Evolutionary conservation across 2,329 filamentous ascomycete species (phyloP), one percentile per base, ranked within the genome.

Genomic region (Plectosphaerella plurivora): DNA sequence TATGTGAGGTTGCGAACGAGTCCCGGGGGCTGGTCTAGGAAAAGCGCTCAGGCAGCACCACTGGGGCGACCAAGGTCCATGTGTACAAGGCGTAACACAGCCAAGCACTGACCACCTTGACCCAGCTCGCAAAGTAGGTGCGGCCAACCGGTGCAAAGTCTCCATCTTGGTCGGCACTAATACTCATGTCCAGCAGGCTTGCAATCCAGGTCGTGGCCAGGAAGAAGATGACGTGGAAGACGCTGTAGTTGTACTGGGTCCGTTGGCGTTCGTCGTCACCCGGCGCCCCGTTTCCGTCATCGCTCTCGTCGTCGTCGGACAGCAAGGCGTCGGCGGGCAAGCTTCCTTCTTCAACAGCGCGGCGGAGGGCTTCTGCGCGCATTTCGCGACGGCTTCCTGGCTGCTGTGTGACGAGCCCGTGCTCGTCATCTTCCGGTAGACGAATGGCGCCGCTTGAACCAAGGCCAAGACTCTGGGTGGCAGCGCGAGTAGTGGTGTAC

Each of bases 141-240:
- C 94, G 81, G 18, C 94, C 94, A 4, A 99, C 93, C 0, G 93
- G 90, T 2, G 91, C 90, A 70, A 99, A 97, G 64, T 92, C 87
- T 47, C 83, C 79, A 51, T 81, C 79, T 57, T 84, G 79, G 9
- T 87, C 82, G 6, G 41, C n/a, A 59, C 88, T 46, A n/a, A 51
- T 83, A 63, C 89, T 88, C 74, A 92, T 88, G 11, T 77, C 79
- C 35, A 99, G 78, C 36, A 99, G 77, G 1, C 92, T 97, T 2
- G 91, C 91, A 5, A 97, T 91, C 94, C 94, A 99, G 44, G 89
- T 88, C 0, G 94, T 97, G 9, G 93, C 92, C 48, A 99, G 77
- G 77, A 97, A 89, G 81, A 99, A 99, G 61, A 99, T 97, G 67
- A 97, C 75, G 71, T 99, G 94, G 80, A 99, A 99, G 55, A 96